These are phyloP conservation scores for Phytophthora fragariae DNA, from an alignment of 352 stramenopile genomes.

Conservation along the genomic window DNA sequence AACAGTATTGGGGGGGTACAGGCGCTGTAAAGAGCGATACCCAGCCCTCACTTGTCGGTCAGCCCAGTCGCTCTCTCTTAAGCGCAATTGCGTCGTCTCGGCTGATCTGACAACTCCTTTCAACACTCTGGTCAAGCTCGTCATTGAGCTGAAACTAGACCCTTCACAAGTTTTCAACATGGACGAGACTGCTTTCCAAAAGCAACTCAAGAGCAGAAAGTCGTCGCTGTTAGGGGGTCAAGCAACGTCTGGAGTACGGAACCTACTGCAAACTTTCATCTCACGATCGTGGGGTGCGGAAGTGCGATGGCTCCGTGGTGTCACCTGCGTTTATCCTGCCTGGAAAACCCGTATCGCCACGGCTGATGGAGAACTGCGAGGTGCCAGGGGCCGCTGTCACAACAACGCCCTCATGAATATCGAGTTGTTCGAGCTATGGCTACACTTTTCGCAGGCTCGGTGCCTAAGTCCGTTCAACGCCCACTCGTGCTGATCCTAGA, in stretches of 20 bases:
- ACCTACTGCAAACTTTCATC: background rate
- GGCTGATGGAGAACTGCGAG: background rate
- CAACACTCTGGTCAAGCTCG: background rate
- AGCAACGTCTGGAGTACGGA: background rate
- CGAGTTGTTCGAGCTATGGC: slow-evolving; percentile 17
- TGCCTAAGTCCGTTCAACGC: background rate
- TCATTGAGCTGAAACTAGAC: background rate
- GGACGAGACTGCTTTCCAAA: background rate
- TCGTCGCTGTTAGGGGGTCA: background rate
- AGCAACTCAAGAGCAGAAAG: background rate
- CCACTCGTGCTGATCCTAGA: slow-evolving; percentile 20
- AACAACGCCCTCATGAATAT: slow-evolving; percentile 3
- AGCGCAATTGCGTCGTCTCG: background rate
- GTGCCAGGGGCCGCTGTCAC: background rate
- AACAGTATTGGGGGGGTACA: background rate
- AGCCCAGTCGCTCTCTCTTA: background rate
- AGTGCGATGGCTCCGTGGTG: background rate
- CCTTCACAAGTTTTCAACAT: background rate
- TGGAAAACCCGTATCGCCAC: background rate
- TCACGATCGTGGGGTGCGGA: background rate
- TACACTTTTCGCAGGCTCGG: slow-evolving; percentile 5
- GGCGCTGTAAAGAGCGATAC: background rate
- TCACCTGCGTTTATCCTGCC: background rate
- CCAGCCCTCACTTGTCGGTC: background rate
- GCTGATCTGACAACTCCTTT: background rate